Percentiles rank a stretch among this genome's conserved stretches.
These are phyloP conservation scores for Boletus rex-veris DNA, from an alignment of 768 basidiomycete species.

Conservation along the genomic window DNA sequence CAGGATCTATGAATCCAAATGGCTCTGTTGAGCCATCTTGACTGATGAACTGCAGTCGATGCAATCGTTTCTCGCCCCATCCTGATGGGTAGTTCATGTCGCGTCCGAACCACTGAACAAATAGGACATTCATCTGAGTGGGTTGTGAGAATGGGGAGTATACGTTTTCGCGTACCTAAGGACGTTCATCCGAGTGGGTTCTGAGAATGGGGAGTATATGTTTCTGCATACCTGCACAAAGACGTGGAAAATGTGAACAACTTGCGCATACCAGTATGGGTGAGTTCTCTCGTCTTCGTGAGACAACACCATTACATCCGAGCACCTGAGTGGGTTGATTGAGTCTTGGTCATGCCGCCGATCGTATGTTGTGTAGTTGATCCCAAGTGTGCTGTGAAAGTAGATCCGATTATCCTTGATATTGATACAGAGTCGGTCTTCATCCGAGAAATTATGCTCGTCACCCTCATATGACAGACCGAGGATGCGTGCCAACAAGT, in stretches of 20 bases:
- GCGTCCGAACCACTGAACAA: constrained; percentile 25
- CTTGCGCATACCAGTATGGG: constrained; percentile 36
- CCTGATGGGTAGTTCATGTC: constrained; percentile 5
- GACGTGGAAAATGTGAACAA: constrained; percentile 19
- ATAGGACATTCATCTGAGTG: constrained; percentile 25
- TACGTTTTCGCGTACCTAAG: neutral
- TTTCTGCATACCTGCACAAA: neutral
- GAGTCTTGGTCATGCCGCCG: constrained; percentile 33
- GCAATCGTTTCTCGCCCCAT: neutral
- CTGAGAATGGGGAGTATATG: too few relatives aligned
- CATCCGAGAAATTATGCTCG: constrained; percentile 19
- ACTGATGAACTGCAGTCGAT: too few relatives aligned
- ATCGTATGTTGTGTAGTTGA: constrained; percentile 33
- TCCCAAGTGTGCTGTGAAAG: constrained; percentile 5
- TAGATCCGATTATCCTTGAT: constrained; percentile 22
- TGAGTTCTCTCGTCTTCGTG: constrained; percentile 26
- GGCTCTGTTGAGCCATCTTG: neutral
- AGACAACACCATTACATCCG: constrained; percentile 36
- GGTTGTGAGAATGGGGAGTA: too few relatives aligned
- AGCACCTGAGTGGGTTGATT: constrained; percentile 34
- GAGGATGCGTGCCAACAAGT: constrained; percentile 12
- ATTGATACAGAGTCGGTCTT: constrained; percentile 20
- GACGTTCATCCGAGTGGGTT: constrained; percentile 19
- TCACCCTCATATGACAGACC: constrained; percentile 26
- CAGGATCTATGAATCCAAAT: neutral